These are phyloP conservation scores for Cytospora mali DNA, from an alignment of 2,329 filamentous ascomycete genomes.

Conservation along the genomic window DNA sequence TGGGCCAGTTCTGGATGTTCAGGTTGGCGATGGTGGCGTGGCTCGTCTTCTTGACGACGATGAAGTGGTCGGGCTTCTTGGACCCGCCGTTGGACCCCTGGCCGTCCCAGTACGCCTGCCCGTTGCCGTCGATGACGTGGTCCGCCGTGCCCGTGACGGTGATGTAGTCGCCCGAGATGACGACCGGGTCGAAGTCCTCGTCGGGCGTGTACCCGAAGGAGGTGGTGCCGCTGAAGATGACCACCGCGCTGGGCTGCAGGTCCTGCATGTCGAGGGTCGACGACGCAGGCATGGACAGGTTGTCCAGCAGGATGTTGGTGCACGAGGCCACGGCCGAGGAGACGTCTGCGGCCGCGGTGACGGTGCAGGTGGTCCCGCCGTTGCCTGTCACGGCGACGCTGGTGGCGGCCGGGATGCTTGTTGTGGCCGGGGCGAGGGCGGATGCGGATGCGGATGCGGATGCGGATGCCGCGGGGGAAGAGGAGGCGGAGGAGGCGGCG, in stretches of 20 bases:
- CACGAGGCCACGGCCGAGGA: conserved; percentile 35
- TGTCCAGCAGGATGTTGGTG: conserved; percentile 41
- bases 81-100: conserved; percentile 43
- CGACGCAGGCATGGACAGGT: conserved; percentile 40
- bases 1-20: conserved; percentile 46
- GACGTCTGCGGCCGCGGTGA: conserved; percentile 26
- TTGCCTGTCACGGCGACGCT: conserved; percentile 5
- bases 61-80: conserved; percentile 49
- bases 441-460: not conserved
- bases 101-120: conserved; percentile 36
- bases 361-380: conserved; percentile 26
- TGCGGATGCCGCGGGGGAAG: not conserved
- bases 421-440: not conserved
- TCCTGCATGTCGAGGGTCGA: conserved; percentile 41
- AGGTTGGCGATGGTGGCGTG: conserved; percentile 43
- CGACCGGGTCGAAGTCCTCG: conserved; percentile 24
- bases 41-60: conserved; percentile 48
- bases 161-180: conserved; percentile 29
- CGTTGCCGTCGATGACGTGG: conserved; percentile 29
- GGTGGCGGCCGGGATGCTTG: not conserved
- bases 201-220: conserved; percentile 25
- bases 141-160: conserved; percentile 30
- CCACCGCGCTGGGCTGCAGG: conserved; percentile 38
- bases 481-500: not conserved
- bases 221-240: conserved; percentile 32